A percentile compares a stretch with the other conserved stretches of the same genome.
These are phyloP conservation scores for Dryadomyces quercivorus DNA, from an alignment of 2,329 filamentous ascomycete genomes.

Conservation along the genomic window DNA sequence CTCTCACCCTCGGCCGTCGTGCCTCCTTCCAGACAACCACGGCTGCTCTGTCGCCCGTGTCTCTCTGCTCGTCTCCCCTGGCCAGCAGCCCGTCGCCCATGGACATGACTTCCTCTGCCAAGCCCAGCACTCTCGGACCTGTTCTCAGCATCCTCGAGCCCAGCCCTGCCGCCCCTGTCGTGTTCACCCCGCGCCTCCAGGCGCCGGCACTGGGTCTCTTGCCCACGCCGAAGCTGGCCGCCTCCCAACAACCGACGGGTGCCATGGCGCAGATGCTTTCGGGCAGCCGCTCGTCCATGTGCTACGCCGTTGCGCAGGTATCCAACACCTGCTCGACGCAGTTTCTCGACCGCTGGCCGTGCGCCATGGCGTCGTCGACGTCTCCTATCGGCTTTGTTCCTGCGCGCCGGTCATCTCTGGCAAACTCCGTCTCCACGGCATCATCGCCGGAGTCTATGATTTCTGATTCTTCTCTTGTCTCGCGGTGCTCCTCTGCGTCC, in stretches of 20 bases:
- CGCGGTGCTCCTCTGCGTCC: slow-evolving; percentile 50
- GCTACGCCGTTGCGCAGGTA: slow-evolving; percentile 46
- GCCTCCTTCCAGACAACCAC: slow-evolving; percentile 6
- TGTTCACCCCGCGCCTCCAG: slow-evolving; percentile 29
- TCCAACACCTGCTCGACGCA: slow-evolving; percentile 33
- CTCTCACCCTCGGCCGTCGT: slow-evolving; percentile 11
- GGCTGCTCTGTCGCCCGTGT: slow-evolving; percentile 8
- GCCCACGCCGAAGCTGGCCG: slow-evolving; percentile 47
- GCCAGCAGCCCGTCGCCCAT: slow-evolving; percentile 1
- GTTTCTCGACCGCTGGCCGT: slow-evolving; percentile 39
- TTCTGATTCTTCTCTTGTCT: slow-evolving; percentile 48
- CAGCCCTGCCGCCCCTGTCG: slow-evolving; percentile 24
- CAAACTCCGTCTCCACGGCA: slow-evolving; percentile 48
- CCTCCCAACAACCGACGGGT: slow-evolving; percentile 40
- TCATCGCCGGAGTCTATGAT: slow-evolving; percentile 59
- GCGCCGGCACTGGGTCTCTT: slow-evolving; percentile 42
- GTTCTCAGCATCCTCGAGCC: slow-evolving; percentile 39
- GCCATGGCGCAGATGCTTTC: slow-evolving; percentile 31
- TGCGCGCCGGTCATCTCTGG: slow-evolving; percentile 48
- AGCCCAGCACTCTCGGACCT: slow-evolving; percentile 17
- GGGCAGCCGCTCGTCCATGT: slow-evolving; percentile 42
- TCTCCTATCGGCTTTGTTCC: slow-evolving; percentile 40
- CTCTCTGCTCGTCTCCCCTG: slow-evolving; percentile 10
- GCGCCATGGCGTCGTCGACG: slow-evolving; percentile 25
- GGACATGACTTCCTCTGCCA: slow-evolving; percentile 29